phyloP scores from a whole-genome alignment of 1,139 yeast genomes.

The Blastobotrys persicus region DNA sequence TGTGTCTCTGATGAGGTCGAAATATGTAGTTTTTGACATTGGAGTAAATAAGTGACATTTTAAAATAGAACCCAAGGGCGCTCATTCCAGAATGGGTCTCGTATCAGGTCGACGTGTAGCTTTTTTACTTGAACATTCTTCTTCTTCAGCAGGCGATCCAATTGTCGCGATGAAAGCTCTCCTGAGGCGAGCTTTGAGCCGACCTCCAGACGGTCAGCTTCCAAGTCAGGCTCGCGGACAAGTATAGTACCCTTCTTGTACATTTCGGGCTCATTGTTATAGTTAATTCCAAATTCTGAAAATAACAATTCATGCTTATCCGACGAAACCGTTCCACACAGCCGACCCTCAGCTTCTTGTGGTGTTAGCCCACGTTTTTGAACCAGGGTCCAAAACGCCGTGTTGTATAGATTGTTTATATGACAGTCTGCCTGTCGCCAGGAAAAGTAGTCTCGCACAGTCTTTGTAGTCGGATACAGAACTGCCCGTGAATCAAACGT shows the following conservation, averaged over 20 bases:
- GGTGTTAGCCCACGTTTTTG: conserved; percentile 66
- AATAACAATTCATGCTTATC: conserved; percentile 90
- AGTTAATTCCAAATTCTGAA: conserved; percentile 74
- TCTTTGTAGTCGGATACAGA: conserved; percentile 62
- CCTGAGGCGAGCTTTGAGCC: background rate
- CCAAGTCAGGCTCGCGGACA: conserved; percentile 48
- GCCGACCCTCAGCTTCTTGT: conserved; percentile 69
- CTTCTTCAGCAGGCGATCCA: conserved; percentile 50
- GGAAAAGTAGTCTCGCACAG: conserved; percentile 74
- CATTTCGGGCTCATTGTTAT: conserved; percentile 85
- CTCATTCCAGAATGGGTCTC: conserved; percentile 32
- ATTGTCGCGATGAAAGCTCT: conserved; percentile 45
- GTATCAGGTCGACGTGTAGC: conserved; percentile 43
- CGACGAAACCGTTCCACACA: conserved; percentile 69
- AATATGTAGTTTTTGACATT: no score
- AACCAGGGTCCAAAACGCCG: conserved; percentile 88
- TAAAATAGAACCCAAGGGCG: conserved; percentile 20
- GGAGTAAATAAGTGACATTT: background rate
- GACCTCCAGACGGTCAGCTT: conserved; percentile 7
- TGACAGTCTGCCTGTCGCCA: conserved; percentile 99
- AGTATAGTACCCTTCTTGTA: conserved; percentile 82
- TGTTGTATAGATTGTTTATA: conserved; percentile 88
- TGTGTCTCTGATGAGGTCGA: no score
- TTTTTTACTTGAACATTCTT: conserved; percentile 48
- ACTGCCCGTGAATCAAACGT: conserved; percentile 92